Percentiles rank a stretch among this genome's conserved stretches.
phyloP scores from a whole-genome alignment of 805 yeast genomes.

The Saccharomyces cerevisiae region DNA sequence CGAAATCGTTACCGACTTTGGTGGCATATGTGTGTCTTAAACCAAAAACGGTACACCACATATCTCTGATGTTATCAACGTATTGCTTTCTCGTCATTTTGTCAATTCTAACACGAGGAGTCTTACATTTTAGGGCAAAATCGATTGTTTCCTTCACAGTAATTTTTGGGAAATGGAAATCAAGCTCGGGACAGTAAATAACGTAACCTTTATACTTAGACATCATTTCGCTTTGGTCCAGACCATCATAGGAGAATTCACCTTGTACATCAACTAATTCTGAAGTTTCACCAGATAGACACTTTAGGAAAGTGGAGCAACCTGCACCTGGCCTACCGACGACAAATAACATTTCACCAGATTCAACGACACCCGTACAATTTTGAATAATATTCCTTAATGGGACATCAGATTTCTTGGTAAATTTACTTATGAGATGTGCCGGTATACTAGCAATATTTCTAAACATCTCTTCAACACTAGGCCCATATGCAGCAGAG shows the following conservation, averaged over 20 bases:
- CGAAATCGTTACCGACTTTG: constrained; percentile 58
- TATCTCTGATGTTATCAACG: constrained; percentile 32
- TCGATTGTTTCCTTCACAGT: constrained; percentile 45
- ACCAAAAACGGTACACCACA: constrained; percentile 42
- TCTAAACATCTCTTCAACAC: constrained; percentile 37
- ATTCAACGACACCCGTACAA: constrained; percentile 36
- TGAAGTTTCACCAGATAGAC: constrained; percentile 39
- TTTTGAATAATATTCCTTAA: constrained; percentile 35
- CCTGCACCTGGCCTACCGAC: constrained; percentile 59
- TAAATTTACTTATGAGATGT: constrained; percentile 14
- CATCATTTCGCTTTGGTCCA: constrained; percentile 41
- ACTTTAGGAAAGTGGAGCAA: constrained; percentile 47
- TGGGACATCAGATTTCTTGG: constrained; percentile 29
- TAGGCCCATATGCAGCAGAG: constrained; percentile 44
- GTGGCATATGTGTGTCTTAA: constrained; percentile 53
- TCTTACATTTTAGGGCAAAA: constrained; percentile 42
- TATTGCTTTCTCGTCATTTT: constrained; percentile 35
- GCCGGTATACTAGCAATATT: constrained; percentile 26
- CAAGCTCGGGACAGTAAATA: constrained; percentile 45
- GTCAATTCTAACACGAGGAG: constrained; percentile 40
- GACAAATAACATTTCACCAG: constrained; percentile 48
- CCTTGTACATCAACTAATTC: constrained; percentile 34
- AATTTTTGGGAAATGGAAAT: constrained; percentile 43
- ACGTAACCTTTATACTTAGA: constrained; percentile 39
- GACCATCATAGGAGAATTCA: constrained; percentile 41